Conservation (phyloP, 805 yeast genomes). For the Metschnikowia dekortorum region DNA sequence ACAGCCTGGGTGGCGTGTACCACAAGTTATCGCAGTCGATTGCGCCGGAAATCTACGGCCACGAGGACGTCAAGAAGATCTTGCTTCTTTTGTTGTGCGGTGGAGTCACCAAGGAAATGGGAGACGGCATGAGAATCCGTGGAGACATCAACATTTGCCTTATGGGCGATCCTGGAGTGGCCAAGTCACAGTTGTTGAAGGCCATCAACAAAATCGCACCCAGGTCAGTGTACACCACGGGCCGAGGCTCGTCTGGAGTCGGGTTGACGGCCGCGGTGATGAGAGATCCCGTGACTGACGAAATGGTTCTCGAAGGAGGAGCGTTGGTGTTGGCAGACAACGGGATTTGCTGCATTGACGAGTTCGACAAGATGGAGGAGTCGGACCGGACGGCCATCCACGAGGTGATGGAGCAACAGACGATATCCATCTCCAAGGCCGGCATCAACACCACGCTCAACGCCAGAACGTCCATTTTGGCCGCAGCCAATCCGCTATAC, state of each 20-base stretch:
- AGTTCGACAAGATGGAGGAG: constrained; percentile 98
- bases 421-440: constrained; percentile 94
- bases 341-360: constrained; percentile 98
- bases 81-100: constrained; percentile 80
- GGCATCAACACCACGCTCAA: constrained; percentile 95
- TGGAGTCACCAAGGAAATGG: constrained; percentile 91
- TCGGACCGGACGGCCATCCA: constrained; percentile 95
- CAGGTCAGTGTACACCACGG: constrained; percentile 94
- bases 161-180: constrained; percentile 99
- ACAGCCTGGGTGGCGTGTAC: constrained; percentile 66
- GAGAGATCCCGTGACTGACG: constrained; percentile 99
- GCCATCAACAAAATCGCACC: constrained; percentile 92
- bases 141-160: constrained; percentile 94
- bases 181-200: constrained; percentile 92
- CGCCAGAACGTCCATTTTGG: constrained; percentile 91
- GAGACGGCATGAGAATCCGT: constrained; percentile 95
- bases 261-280: constrained; percentile 98
- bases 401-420: constrained; percentile 99
- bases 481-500: constrained; percentile 97
- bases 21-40: constrained; percentile 78
- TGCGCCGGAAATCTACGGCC: constrained; percentile 97
- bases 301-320: constrained; percentile 97
- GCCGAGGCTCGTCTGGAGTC: constrained; percentile 98
- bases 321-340: constrained; percentile 95
- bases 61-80: constrained; percentile 89